Conservation (phyloP, 257 asterid species). For the Asclepias syriaca region DNA sequence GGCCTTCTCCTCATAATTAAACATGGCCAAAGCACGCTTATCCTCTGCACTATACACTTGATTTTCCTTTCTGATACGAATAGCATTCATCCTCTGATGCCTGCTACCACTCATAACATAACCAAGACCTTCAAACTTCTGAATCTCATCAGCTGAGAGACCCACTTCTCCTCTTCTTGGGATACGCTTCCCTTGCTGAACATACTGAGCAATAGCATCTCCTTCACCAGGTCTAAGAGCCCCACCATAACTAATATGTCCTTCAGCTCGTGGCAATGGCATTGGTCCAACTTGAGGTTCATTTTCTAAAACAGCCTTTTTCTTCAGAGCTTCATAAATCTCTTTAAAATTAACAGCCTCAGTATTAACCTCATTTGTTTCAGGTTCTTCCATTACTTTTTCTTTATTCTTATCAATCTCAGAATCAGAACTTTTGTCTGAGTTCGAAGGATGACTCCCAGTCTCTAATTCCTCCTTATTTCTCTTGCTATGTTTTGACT, state of each 20-base stretch:
- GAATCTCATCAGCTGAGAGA: constrained; percentile 92
- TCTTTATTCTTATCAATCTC: constrained; percentile 26
- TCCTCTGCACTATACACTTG: constrained; percentile 99
- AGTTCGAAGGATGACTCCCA: constrained; percentile 26
- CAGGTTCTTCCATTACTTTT: constrained; percentile 33
- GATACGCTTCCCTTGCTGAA: constrained; percentile 99
- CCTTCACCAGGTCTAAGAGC: constrained; percentile 99
- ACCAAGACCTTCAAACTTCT: constrained; percentile 81
- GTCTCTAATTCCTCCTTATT: constrained; percentile 37
- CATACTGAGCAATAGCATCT: constrained; percentile 98
- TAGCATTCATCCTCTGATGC: constrained; percentile 99
- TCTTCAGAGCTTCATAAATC: constrained; percentile 58
- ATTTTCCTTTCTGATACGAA: constrained; percentile 97
- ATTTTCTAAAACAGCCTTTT: constrained; percentile 37
- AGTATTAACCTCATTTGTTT: constrained; percentile 28
- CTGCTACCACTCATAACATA: constrained; percentile 99
- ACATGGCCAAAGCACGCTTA: constrained; percentile 94
- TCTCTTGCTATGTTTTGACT: constrained; percentile 42
- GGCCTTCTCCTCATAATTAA: constrained; percentile 95
- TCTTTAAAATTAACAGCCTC: constrained; percentile 66
- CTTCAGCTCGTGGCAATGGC: constrained; percentile 95
- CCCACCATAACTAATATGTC: constrained; percentile 96
- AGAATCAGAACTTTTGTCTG: constrained; percentile 32
- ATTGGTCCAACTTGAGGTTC: constrained; percentile 81
- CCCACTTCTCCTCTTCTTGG: constrained; percentile 99